These are phyloP conservation scores for Malassezia restricta DNA, from an alignment of 1,284 basidiomycete species.

Conservation along the genomic window DNA sequence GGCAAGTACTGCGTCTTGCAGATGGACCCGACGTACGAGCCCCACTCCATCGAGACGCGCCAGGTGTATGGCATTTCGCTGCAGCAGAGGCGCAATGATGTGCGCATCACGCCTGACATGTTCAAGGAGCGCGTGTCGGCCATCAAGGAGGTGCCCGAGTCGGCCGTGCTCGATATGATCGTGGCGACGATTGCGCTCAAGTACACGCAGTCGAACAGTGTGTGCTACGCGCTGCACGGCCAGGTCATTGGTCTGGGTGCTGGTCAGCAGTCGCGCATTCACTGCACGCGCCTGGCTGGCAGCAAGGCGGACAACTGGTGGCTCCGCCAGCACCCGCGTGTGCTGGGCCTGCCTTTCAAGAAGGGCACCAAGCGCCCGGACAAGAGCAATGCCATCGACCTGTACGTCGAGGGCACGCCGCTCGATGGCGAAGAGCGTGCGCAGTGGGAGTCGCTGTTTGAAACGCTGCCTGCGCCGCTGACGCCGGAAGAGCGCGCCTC, in stretches of 20 bases:
- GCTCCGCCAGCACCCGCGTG: constrained; percentile 89
- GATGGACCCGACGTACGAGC: constrained; percentile 41
- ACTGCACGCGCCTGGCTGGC: constrained; percentile 95
- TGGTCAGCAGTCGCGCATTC: constrained; percentile 95
- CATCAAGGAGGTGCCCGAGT: constrained; percentile 57
- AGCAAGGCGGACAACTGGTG: constrained; percentile 99
- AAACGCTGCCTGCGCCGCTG: constrained; percentile 60
- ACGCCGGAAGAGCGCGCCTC: constrained; percentile 57
- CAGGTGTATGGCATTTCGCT: constrained; percentile 88
- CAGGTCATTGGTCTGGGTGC: constrained; percentile 91
- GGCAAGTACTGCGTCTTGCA: constrained; percentile 94
- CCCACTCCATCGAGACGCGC: constrained; percentile 61
- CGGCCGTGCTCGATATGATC: constrained; percentile 36
- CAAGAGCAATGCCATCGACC: constrained; percentile 93
- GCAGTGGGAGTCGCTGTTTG: constrained; percentile 86
- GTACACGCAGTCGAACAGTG: constrained; percentile 98
- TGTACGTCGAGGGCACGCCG: constrained; percentile 71
- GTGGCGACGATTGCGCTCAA: constrained; percentile 85
- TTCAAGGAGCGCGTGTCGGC: constrained; percentile 80
- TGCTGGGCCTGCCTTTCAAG: constrained; percentile 83
- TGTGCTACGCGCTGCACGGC: constrained; percentile 86
- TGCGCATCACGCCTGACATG: constrained; percentile 67
- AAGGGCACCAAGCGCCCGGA: constrained; percentile 94
- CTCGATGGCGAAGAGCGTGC: constrained; percentile 60
- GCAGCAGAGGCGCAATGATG: constrained; percentile 82